These are phyloP conservation scores for Leccinum subtestaceum DNA, from an alignment of 768 basidiomycete species.

Conservation along the genomic window DNA sequence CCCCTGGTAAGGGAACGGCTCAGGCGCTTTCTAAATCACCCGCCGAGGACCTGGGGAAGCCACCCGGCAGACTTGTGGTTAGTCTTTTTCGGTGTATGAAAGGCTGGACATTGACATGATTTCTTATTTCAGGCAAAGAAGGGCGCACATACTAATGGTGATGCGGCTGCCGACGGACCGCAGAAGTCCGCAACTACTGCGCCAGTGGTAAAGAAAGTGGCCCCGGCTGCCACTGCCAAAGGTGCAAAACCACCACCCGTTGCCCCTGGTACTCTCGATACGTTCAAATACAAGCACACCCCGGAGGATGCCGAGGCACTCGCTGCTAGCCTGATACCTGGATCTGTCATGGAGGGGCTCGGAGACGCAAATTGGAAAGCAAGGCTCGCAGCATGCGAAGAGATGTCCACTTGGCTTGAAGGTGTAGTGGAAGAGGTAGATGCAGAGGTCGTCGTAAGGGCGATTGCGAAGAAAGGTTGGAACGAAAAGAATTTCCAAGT, in stretches of 20 bases:
- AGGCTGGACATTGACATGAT: constrained; percentile 2
- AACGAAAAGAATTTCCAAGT: constrained; percentile 99
- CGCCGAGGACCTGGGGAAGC: constrained; percentile 38
- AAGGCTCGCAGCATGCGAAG: constrained; percentile 82
- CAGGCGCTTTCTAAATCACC: constrained; percentile 15
- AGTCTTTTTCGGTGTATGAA: background rate
- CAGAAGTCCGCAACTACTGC: constrained; percentile 25
- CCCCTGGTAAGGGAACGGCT: constrained; percentile 31
- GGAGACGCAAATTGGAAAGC: constrained; percentile 94
- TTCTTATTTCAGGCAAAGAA: constrained; percentile 52
- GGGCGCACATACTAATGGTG: constrained; percentile 34
- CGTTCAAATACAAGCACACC: constrained; percentile 87
- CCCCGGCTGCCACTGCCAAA: constrained; percentile 38
- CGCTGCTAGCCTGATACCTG: constrained; percentile 70
- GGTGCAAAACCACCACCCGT: constrained; percentile 49
- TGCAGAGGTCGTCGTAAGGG: constrained; percentile 84
- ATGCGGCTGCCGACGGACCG: constrained; percentile 12
- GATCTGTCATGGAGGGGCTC: constrained; percentile 65
- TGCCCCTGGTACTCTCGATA: constrained; percentile 61
- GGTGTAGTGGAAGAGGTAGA: constrained; percentile 64
- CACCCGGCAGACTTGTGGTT: constrained; percentile 47
- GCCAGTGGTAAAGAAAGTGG: constrained; percentile 43
- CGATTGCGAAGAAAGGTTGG: constrained; percentile 92
- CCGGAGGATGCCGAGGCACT: constrained; percentile 89
- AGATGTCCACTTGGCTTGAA: constrained; percentile 81